Conservation (phyloP, 495 filamentous ascomycete species). For the Penicillium cataractarum region DNA sequence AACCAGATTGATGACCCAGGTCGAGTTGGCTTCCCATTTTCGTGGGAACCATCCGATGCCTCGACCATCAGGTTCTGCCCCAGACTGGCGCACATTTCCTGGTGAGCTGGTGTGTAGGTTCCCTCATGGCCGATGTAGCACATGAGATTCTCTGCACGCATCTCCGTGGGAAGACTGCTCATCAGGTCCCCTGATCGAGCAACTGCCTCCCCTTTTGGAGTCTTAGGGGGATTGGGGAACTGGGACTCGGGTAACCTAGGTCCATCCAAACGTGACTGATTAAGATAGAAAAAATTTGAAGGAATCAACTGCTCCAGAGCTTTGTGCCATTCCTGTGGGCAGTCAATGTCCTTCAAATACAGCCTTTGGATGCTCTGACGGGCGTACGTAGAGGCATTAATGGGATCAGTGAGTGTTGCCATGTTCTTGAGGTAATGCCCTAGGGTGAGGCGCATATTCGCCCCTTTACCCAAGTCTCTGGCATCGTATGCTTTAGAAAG, state of each 20-base stretch:
- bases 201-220: conserved; percentile 33
- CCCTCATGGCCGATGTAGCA: conserved; percentile 98
- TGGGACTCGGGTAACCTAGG: conserved; percentile 22
- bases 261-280: conserved; percentile 65
- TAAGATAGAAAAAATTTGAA: conserved; percentile 79
- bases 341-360: conserved; percentile 96
- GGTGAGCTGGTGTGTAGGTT: conserved; percentile 93
- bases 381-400: conserved; percentile 65
- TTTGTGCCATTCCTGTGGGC: conserved; percentile 80
- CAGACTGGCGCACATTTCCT: conserved; percentile 95
- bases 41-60: conserved; percentile 61
- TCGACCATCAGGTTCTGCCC: conserved; percentile 99
- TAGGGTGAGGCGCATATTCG: conserved; percentile 76
- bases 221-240: not conserved
- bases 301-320: conserved; percentile 78
- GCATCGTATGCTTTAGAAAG: conserved; percentile 60
- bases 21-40: conserved; percentile 67
- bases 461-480: conserved; percentile 69
- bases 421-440: conserved; percentile 87
- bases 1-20: conserved; percentile 95
- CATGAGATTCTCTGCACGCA: conserved; percentile 96
- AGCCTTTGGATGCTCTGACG: conserved; percentile 77
- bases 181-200: conserved; percentile 84
- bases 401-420: conserved; percentile 74
- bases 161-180: conserved; percentile 81